Evolutionary conservation across 371 early-diverging fungal genomes (phyloP).

Genomic region (Syncephalastrum racemosum): DNA sequence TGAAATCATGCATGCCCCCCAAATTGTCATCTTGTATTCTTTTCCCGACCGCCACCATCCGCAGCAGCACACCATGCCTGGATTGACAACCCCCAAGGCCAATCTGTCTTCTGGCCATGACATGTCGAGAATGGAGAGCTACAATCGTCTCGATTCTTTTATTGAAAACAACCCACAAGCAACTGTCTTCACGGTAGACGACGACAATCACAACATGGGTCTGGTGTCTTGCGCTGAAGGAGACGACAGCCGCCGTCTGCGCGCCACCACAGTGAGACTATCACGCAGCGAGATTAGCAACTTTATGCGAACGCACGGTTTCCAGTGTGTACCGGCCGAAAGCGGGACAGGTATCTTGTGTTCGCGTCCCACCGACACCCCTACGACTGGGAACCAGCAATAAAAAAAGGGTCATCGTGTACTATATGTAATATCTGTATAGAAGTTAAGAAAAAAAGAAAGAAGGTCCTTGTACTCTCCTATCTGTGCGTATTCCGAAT

Average conservation of each 20-base stretch:
- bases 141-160: conserved; percentile 20
- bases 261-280: conserved; percentile 18
- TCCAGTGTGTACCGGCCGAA: conserved; percentile 7
- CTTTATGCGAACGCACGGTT: conserved; percentile 22
- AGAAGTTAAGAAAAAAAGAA: too few relatives aligned
- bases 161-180: conserved; percentile 7
- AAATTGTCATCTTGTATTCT: too few relatives aligned
- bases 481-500: too few relatives aligned
- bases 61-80: conserved; percentile 5
- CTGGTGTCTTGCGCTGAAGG: conserved; percentile 13
- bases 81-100: background rate
- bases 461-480: too few relatives aligned
- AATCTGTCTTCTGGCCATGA: background rate
- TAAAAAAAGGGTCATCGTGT: too few relatives aligned
- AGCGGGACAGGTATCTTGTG: background rate
- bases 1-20: too few relatives aligned
- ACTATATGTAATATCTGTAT: too few relatives aligned
- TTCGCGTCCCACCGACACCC: background rate
- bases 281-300: conserved; percentile 12
- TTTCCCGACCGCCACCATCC: too few relatives aligned
- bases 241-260: conserved; percentile 1
- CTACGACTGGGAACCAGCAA: too few relatives aligned
- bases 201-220: conserved; percentile 27
- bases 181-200: conserved; percentile 17
- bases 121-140: conserved; percentile 17